Conservation (phyloP, 257 asterid genomes). For the Plantago ovata region DNA sequence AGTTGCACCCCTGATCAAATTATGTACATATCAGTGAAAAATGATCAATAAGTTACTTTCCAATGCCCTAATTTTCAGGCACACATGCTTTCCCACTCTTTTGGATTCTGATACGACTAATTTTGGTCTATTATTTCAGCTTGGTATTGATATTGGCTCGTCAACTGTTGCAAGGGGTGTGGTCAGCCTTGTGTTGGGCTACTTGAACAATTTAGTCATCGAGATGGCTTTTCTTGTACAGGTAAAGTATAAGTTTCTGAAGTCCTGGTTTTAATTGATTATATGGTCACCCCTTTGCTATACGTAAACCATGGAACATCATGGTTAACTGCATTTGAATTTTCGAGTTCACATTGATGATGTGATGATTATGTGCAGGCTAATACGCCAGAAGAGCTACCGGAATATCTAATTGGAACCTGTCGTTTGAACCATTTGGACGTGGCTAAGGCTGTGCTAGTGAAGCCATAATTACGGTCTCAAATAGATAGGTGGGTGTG, state of each 20-base stretch:
- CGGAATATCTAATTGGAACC: constrained; percentile 78
- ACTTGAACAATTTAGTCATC: constrained; percentile 72
- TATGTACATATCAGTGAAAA: background rate
- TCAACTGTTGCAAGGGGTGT: constrained; percentile 94
- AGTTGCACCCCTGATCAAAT: too few relatives aligned
- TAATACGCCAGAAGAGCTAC: constrained; percentile 77
- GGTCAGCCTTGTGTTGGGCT: constrained; percentile 80
- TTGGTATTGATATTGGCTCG: constrained; percentile 78
- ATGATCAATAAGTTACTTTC: background rate
- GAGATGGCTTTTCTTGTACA: constrained; percentile 87
- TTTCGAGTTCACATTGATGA: background rate
- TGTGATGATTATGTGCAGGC: constrained; percentile 36
- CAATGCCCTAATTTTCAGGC: background rate
- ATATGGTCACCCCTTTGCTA: too few relatives aligned
- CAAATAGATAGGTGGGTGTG: constrained; percentile 1
- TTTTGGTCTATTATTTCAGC: constrained; percentile 31
- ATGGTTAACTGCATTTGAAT: background rate
- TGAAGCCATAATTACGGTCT: constrained; percentile 29
- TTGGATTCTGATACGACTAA: background rate
- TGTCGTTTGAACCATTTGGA: constrained; percentile 86
- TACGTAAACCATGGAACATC: too few relatives aligned
- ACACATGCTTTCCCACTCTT: background rate
- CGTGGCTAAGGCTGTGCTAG: constrained; percentile 49
- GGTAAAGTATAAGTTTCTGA: constrained; percentile 35
- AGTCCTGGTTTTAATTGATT: background rate